Conservation (phyloP, 495 filamentous ascomycete species). For the Aspergillus wentii region DNA sequence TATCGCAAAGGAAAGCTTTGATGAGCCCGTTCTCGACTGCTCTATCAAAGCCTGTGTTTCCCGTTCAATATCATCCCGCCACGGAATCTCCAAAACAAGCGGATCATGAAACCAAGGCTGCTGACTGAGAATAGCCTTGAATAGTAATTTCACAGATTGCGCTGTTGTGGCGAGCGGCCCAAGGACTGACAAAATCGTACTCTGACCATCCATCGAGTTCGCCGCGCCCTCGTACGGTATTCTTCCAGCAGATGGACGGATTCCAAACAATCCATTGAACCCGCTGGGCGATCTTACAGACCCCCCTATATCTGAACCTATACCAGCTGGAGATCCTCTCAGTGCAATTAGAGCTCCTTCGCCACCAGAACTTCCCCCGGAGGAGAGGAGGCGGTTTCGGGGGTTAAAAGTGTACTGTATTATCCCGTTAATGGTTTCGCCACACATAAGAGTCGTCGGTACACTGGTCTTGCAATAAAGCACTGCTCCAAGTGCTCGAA, state of each 20-base stretch:
- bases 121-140: constrained; percentile 49
- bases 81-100: constrained; percentile 55
- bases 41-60: constrained; percentile 38
- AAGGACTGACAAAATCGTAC: constrained; percentile 50
- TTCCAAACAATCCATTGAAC: constrained; percentile 59
- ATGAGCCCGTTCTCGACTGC: constrained; percentile 16
- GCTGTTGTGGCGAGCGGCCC: constrained; percentile 51
- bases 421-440: constrained; percentile 55
- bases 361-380: constrained; percentile 58
- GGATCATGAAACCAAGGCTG: constrained; percentile 65
- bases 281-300: constrained; percentile 62
- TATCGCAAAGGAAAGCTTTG: constrained; percentile 48
- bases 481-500: constrained; percentile 55
- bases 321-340: constrained; percentile 49
- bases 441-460: constrained; percentile 55
- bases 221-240: constrained; percentile 41
- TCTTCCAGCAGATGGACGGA: constrained; percentile 41
- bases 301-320: constrained; percentile 72
- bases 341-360: constrained; percentile 55
- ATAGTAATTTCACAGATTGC: constrained; percentile 45
- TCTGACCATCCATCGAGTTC: constrained; percentile 57
- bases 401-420: constrained; percentile 49
- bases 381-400: constrained; percentile 40
- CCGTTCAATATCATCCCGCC: constrained; percentile 50
- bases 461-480: constrained; percentile 65